Conservation (phyloP, 768 basidiomycete species). For the Albatrellus ellisii region DNA sequence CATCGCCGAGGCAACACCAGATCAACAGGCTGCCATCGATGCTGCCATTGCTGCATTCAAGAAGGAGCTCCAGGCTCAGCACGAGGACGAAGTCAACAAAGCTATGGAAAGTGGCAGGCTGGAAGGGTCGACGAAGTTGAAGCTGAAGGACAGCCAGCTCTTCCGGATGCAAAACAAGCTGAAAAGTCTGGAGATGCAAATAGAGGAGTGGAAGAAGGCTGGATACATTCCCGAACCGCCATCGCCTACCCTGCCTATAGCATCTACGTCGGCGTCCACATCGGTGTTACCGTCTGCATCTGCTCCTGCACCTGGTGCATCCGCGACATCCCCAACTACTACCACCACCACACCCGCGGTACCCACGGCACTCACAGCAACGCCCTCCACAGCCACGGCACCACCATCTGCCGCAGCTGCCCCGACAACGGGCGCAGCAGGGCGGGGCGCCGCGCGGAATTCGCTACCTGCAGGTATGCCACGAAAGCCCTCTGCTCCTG, state of each 20-base stretch:
- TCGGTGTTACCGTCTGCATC: conserved; percentile 7
- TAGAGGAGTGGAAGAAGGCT: conserved; percentile 40
- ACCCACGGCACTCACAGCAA: conserved; percentile 17
- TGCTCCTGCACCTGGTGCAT: conserved; percentile 7
- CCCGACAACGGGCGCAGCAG: background rate
- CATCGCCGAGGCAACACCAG: conserved; percentile 12
- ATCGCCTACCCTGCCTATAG: background rate
- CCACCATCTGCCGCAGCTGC: conserved; percentile 15
- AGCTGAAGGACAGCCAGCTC: conserved; percentile 63
- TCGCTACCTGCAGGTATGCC: background rate
- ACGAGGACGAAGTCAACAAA: conserved; percentile 42
- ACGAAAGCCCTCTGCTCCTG: background rate
- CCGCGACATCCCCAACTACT: conserved; percentile 8
- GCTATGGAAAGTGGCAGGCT: conserved; percentile 60
- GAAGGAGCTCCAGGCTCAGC: conserved; percentile 30
- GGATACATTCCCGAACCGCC: conserved; percentile 25
- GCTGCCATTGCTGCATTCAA: conserved; percentile 37
- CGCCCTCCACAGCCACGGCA: conserved; percentile 16
- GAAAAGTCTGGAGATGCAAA: conserved; percentile 57
- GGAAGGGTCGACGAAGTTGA: conserved; percentile 46
- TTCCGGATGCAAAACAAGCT: conserved; percentile 43
- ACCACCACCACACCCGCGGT: too few relatives aligned
- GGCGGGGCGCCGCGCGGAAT: conserved; percentile 2
- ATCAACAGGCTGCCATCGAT: conserved; percentile 34
- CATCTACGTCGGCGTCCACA: conserved; percentile 2